A percentile compares a stretch with the other conserved stretches of the same genome.
Conservation (phyloP, 1,139 yeast species). For the Geotrichum australiense region DNA sequence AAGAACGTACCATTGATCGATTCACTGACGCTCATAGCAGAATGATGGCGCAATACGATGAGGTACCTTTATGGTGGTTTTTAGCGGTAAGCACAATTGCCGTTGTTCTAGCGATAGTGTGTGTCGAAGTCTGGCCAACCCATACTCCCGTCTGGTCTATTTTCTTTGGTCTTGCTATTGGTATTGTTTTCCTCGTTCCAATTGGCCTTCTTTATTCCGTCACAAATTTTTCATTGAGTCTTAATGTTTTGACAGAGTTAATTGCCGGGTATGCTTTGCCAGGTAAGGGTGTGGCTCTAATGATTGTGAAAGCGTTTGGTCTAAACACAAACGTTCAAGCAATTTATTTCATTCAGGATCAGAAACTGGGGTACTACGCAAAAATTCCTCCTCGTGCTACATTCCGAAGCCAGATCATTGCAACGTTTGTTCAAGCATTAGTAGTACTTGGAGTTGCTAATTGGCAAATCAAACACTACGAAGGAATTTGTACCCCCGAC, state of each 20-base stretch:
- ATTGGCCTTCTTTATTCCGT: slow-evolving; percentile 39
- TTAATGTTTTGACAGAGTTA: slow-evolving; percentile 54
- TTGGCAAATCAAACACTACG: slow-evolving; percentile 41
- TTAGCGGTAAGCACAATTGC: slow-evolving; percentile 43
- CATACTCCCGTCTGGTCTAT: slow-evolving; percentile 46
- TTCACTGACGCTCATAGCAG: slow-evolving; percentile 49
- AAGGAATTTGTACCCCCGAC: slow-evolving; percentile 25
- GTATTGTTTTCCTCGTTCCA: slow-evolving; percentile 45
- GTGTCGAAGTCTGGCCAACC: slow-evolving; percentile 31
- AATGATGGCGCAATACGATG: slow-evolving; percentile 50
- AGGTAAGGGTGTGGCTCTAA: slow-evolving; percentile 55
- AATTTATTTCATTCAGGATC: slow-evolving; percentile 47
- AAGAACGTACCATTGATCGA: slow-evolving; percentile 29
- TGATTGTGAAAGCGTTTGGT: slow-evolving; percentile 53
- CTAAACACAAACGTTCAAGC: slow-evolving; percentile 56
- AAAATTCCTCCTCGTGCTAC: slow-evolving; percentile 54
- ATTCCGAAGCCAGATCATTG: slow-evolving; percentile 49
- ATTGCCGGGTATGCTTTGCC: slow-evolving; percentile 59
- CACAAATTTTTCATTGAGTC: slow-evolving; percentile 46
- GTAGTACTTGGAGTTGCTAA: slow-evolving; percentile 45
- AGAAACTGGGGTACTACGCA: slow-evolving; percentile 52
- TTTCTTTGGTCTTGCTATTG: slow-evolving; percentile 49
- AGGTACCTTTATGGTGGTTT: slow-evolving; percentile 61
- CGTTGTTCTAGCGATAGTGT: slow-evolving; percentile 44
- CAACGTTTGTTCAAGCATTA: slow-evolving; percentile 35